Percentiles rank a stretch among this genome's conserved stretches.
These are phyloP conservation scores for Neurospora intermedia DNA, from an alignment of 495 filamentous ascomycete species.

Conservation along the genomic window DNA sequence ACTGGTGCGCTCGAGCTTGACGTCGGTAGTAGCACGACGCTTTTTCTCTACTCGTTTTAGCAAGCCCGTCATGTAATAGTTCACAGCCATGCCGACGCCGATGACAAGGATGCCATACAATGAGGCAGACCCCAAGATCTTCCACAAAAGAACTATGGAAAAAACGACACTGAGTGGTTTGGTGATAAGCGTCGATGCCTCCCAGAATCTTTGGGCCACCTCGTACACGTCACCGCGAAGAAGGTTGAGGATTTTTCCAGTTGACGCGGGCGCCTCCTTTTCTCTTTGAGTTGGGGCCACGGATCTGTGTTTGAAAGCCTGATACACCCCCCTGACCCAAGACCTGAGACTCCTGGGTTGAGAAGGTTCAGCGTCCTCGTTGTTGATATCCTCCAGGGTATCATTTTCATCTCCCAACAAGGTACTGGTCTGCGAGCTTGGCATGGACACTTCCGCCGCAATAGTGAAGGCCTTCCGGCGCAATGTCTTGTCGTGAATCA, in stretches of 20 bases:
- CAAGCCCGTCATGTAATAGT: conserved; percentile 48
- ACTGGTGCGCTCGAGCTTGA: conserved; percentile 58
- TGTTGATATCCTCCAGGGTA: conserved; percentile 9
- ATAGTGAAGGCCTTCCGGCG: conserved; percentile 58
- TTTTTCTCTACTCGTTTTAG: conserved; percentile 52
- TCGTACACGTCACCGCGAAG: conserved; percentile 73
- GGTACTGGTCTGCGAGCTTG: conserved; percentile 9
- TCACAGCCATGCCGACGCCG: conserved; percentile 51
- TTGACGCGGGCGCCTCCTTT: conserved; percentile 49
- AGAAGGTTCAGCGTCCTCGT: conserved; percentile 7
- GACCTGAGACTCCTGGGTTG: conserved; percentile 2
- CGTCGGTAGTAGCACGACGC: conserved; percentile 58
- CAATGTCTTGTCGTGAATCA: conserved; percentile 77
- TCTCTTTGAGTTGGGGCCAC: not conserved
- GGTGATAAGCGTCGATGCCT: conserved; percentile 55
- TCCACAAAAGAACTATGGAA: conserved; percentile 59
- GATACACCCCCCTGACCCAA: conserved; percentile 1
- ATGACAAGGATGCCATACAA: conserved; percentile 59
- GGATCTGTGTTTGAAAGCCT: not conserved
- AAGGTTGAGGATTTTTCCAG: conserved; percentile 76
- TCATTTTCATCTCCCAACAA: conserved; percentile 19
- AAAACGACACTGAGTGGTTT: conserved; percentile 59
- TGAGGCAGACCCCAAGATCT: conserved; percentile 67
- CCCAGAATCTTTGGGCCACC: conserved; percentile 74
- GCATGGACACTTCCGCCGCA: conserved; percentile 3